phyloP scores from a whole-genome alignment of 352 stramenopile genomes.

The Pelagophyceae sp. region DNA sequence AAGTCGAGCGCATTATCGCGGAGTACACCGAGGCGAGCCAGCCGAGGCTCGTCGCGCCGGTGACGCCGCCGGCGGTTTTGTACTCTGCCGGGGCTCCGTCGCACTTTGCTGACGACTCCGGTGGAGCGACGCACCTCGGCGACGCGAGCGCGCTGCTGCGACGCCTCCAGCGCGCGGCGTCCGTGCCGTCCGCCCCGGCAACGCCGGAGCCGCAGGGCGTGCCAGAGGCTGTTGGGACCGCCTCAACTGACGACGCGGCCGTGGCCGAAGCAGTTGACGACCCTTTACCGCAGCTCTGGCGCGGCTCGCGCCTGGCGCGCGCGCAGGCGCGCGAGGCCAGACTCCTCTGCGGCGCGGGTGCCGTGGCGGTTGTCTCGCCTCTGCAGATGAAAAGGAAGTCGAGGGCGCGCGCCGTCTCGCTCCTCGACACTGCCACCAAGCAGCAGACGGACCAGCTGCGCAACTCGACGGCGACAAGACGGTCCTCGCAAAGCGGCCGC shows the following conservation, averaged over 20 bases:
- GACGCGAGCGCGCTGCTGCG: too few species aligned
- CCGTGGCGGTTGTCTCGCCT: constrained; percentile 31
- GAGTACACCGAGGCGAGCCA: too few species aligned
- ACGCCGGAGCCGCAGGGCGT: not conserved
- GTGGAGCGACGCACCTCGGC: too few species aligned
- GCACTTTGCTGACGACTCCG: too few species aligned
- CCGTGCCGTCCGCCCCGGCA: too few species aligned
- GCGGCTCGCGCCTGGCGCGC: not conserved
- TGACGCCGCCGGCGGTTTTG: not conserved
- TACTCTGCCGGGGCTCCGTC: too few species aligned
- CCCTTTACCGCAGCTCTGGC: constrained; percentile 2
- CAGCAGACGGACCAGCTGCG: too few species aligned
- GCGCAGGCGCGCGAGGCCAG: constrained; percentile 16
- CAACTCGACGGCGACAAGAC: not conserved
- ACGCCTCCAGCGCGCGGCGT: too few species aligned
- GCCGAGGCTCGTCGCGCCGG: not conserved
- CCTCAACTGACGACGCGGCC: not conserved
- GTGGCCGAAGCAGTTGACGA: too few species aligned
- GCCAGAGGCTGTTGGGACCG: not conserved
- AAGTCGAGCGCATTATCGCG: not conserved
- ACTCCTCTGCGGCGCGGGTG: constrained; percentile 29
- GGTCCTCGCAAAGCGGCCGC: constrained; percentile 22
- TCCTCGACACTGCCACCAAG: constrained; percentile 3
- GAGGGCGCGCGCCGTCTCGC: constrained; percentile 11
- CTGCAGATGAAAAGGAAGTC: constrained; percentile 28